Conservation (phyloP, 768 basidiomycete species). For the Rhodocollybia butyracea region DNA sequence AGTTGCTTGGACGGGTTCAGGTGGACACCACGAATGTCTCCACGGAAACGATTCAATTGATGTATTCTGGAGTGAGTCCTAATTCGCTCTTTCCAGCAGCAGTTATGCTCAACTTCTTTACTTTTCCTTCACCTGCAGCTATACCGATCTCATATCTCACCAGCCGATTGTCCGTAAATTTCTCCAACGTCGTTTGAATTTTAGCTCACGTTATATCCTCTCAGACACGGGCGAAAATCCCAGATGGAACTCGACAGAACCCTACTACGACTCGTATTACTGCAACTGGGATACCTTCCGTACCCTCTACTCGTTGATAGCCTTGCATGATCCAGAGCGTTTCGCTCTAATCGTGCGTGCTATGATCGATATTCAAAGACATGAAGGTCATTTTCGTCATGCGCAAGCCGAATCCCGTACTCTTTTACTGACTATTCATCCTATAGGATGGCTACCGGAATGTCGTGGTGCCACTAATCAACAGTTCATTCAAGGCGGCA, state of each 20-base stretch:
- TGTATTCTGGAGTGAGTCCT: constrained; percentile 54
- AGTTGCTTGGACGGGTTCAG: constrained; percentile 50
- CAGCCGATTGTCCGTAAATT: constrained; percentile 53
- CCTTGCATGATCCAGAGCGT: constrained; percentile 56
- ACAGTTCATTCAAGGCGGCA: constrained; percentile 50
- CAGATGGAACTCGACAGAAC: constrained; percentile 59
- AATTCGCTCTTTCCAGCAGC: neutral
- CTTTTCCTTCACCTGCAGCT: constrained; percentile 27
- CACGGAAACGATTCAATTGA: constrained; percentile 43
- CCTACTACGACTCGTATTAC: constrained; percentile 66
- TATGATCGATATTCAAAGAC: constrained; percentile 64
- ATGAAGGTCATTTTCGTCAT: constrained; percentile 46
- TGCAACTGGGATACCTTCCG: constrained; percentile 73
- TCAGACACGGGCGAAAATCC: constrained; percentile 67
- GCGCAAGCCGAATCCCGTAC: too few species aligned
- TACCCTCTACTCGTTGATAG: constrained; percentile 60
- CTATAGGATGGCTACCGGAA: constrained; percentile 62
- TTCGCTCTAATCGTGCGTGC: constrained; percentile 60
- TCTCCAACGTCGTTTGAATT: neutral
- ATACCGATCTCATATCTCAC: constrained; percentile 60
- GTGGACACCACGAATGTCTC: constrained; percentile 47
- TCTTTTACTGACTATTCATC: neutral
- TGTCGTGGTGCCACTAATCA: constrained; percentile 42
- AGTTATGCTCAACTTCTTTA: too few species aligned
- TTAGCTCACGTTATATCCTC: neutral